Conservation (phyloP, 768 basidiomycete species). For the Agrocybe praecox region DNA sequence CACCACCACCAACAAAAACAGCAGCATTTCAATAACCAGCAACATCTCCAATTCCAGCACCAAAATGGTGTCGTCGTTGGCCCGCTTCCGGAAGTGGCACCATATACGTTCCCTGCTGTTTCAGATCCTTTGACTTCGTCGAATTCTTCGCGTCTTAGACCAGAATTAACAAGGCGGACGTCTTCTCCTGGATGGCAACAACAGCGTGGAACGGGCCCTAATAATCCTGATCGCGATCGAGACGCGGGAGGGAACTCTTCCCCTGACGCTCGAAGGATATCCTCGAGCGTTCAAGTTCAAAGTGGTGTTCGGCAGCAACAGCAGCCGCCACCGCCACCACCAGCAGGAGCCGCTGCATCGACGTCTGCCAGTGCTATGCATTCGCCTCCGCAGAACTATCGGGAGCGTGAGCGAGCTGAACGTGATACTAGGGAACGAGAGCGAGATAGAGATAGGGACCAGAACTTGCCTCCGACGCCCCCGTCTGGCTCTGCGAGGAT, state of each 20-base stretch:
- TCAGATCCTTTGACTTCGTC: conserved; percentile 15
- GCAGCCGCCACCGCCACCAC: conserved; percentile 25
- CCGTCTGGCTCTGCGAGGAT: background rate
- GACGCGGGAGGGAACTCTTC: conserved; percentile 42
- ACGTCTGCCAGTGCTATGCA: conserved; percentile 24
- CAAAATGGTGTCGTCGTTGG: conserved; percentile 19
- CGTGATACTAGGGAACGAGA: conserved; percentile 11
- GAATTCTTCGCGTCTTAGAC: conserved; percentile 16
- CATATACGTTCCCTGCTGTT: conserved; percentile 51
- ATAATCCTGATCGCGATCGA: conserved; percentile 11
- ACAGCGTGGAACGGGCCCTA: conserved; percentile 7
- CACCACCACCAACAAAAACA: background rate
- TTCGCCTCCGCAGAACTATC: conserved; percentile 35
- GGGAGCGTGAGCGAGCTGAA: conserved; percentile 23
- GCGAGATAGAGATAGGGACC: conserved; percentile 7
- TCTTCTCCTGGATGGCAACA: conserved; percentile 43
- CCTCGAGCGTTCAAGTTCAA: conserved; percentile 54
- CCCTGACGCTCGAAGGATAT: conserved; percentile 52
- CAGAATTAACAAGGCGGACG: conserved; percentile 32
- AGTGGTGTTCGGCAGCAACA: conserved; percentile 49
- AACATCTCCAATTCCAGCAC: conserved; percentile 5
- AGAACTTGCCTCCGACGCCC: background rate
- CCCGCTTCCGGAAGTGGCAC: conserved; percentile 11
- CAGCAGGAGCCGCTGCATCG: conserved; percentile 2
- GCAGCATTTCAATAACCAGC: background rate